These are phyloP conservation scores for Pseudohyphozyma bogoriensis DNA, from an alignment of 768 basidiomycete genomes.

Conservation along the genomic window DNA sequence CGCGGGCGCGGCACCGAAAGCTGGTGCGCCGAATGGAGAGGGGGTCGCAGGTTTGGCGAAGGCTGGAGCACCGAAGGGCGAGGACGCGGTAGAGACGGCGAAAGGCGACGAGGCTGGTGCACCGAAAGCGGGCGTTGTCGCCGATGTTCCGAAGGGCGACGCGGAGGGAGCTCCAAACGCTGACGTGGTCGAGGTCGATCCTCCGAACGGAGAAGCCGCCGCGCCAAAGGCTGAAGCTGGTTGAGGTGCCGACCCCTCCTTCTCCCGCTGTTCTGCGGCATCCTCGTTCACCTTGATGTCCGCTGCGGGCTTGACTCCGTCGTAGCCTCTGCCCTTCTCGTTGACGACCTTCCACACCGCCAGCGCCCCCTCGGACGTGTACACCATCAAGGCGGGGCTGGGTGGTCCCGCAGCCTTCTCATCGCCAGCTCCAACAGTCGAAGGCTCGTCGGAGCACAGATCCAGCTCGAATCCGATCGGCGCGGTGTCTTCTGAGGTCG, in stretches of 20 bases:
- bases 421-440: slow-evolving; percentile 22
- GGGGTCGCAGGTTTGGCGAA: neutral
- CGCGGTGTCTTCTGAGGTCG: slow-evolving; percentile 36
- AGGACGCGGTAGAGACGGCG: slow-evolving; percentile 4
- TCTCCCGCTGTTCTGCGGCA: neutral
- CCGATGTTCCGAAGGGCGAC: neutral
- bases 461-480: slow-evolving; percentile 40
- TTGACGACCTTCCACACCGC: slow-evolving; percentile 37
- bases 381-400: slow-evolving; percentile 35
- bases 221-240: no score
- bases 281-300: slow-evolving; percentile 10
- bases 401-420: slow-evolving; percentile 36
- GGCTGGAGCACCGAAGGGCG: neutral
- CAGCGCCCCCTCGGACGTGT: slow-evolving; percentile 39
- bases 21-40: slow-evolving; percentile 1
- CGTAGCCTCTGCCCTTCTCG: slow-evolving; percentile 31
- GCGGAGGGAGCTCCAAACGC: neutral
- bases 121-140: neutral
- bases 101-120: slow-evolving; percentile 1
- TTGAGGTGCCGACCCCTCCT: neutral
- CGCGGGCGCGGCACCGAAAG: neutral
- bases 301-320: slow-evolving; percentile 32
- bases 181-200: neutral
- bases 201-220: no score
- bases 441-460: slow-evolving; percentile 32